phyloP scores from a whole-genome alignment of 305 asterid species.

The Fraxinus platypoda region DNA sequence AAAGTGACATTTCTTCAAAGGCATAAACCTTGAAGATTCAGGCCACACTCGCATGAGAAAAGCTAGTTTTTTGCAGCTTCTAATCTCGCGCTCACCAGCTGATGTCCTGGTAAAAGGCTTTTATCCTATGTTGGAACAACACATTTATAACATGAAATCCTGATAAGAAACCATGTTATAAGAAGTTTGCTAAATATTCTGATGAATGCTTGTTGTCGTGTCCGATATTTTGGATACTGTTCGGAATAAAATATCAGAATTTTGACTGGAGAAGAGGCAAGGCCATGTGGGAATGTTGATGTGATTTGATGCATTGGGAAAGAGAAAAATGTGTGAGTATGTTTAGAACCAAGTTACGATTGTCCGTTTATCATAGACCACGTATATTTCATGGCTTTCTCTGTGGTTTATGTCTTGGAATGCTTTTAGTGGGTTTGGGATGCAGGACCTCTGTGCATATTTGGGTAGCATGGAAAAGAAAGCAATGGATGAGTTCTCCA shows the following conservation, averaged over 20 bases:
- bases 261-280: background rate
- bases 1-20: background rate
- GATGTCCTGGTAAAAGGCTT: background rate
- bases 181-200: background rate
- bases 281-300: background rate
- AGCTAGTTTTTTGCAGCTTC: background rate
- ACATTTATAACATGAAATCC: background rate
- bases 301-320: background rate
- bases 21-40: background rate
- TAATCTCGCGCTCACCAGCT: background rate
- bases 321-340: background rate
- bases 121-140: background rate
- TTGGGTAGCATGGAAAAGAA: background rate
- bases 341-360: background rate
- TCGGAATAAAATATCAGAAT: background rate
- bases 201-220: background rate
- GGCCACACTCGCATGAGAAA: background rate
- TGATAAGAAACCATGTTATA: background rate
- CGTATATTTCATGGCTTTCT: background rate
- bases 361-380: background rate
- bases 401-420: background rate
- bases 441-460: background rate
- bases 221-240: background rate
- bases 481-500: background rate
- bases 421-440: background rate